Conservation (phyloP, 768 basidiomycete species). For the Strobilomyces echinocephalus region DNA sequence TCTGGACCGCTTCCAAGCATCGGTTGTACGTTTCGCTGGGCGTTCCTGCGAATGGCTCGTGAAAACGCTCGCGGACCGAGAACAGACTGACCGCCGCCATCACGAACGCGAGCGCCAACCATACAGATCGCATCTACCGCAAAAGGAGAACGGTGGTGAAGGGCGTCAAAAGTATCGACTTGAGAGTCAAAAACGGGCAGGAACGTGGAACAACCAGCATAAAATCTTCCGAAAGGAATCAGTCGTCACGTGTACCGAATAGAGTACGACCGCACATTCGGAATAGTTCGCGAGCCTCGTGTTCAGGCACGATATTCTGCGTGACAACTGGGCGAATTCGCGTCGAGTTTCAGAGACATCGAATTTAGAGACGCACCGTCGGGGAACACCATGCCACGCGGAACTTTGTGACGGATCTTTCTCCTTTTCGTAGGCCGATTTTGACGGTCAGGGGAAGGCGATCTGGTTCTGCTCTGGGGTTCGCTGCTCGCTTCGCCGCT, state of each 20-base stretch:
- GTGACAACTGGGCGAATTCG: conserved; percentile 58
- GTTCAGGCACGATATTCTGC: conserved; percentile 74
- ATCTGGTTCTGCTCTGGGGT: conserved; percentile 68
- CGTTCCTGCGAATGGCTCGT: conserved; percentile 43
- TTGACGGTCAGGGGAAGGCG: conserved; percentile 67
- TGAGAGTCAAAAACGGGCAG: conserved; percentile 80
- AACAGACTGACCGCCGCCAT: conserved; percentile 69
- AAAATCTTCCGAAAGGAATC: conserved; percentile 54
- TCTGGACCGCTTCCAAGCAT: conserved; percentile 80
- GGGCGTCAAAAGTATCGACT: conserved; percentile 79
- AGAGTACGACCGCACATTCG: conserved; percentile 50
- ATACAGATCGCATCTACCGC: conserved; percentile 91
- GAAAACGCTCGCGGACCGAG: background rate
- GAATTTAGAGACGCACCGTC: conserved; percentile 50
- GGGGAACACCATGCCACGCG: conserved; percentile 61
- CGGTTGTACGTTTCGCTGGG: conserved; percentile 68
- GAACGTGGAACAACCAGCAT: conserved; percentile 88
- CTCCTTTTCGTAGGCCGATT: conserved; percentile 65
- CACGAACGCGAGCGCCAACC: conserved; percentile 86
- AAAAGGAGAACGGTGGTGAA: conserved; percentile 89
- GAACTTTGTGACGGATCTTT: conserved; percentile 61
- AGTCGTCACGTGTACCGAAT: conserved; percentile 10
- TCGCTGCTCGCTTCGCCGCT: conserved; percentile 69
- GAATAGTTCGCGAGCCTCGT: conserved; percentile 83
- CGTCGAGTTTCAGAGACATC: background rate